Evolutionary conservation across 208 protist genomes (phyloP).

Genomic region (Acanthamoeba triangularis): DNA sequence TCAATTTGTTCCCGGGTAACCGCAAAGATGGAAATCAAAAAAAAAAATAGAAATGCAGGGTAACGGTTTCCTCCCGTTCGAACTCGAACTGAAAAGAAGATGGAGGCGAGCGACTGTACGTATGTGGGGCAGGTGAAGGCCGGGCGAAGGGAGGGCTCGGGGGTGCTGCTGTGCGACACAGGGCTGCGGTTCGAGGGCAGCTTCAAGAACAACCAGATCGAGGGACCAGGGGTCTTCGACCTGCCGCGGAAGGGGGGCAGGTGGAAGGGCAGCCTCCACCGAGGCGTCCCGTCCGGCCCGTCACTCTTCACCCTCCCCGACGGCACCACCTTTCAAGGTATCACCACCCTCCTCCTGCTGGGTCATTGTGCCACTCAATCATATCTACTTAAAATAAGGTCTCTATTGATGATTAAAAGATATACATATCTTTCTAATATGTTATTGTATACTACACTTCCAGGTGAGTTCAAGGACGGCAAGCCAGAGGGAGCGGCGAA

Average conservation of each 20-base stretch:
- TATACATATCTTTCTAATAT: background rate
- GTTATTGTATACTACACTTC: no score
- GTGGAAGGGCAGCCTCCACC: background rate
- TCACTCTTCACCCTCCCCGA: background rate
- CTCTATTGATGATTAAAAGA: background rate
- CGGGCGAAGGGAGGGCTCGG: background rate
- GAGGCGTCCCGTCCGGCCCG: background rate
- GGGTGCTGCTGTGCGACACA: background rate
- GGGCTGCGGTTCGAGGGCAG: background rate
- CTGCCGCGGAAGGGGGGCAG: background rate
- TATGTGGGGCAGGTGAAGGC: background rate
- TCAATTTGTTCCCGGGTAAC: no score
- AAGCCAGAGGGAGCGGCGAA: background rate
- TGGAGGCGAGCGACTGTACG: background rate
- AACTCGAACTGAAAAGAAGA: background rate
- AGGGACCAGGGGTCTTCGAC: background rate
- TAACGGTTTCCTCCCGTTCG: background rate
- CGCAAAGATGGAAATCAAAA: no score
- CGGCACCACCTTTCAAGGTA: constrained; percentile 13
- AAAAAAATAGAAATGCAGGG: no score
- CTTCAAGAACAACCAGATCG: background rate
- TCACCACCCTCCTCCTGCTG: no score
- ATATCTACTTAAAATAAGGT: no score
- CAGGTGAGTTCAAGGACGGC: background rate
- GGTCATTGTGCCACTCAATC: no score